A percentile compares a stretch with the other conserved stretches of the same genome.
phyloP scores from a whole-genome alignment of 495 filamentous ascomycete genomes.

The Penicillium psychrofluorescens region DNA sequence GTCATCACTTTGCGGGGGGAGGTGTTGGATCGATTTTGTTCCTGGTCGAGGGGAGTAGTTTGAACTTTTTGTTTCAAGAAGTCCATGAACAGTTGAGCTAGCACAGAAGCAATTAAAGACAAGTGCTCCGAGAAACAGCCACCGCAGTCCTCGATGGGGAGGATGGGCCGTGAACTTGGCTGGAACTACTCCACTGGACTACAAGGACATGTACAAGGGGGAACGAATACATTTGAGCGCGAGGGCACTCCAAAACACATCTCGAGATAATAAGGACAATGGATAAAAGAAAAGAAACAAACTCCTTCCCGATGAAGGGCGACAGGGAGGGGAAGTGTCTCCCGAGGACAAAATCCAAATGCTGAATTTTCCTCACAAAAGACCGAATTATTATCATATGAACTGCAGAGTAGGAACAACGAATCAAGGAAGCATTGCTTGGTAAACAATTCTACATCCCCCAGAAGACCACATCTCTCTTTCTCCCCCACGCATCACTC shows the following conservation, averaged over 20 bases:
- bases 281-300: conserved; percentile 12
- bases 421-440: conserved; percentile 31
- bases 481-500: conserved; percentile 9
- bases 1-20: too few relatives aligned
- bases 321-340: conserved; percentile 7
- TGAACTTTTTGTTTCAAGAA: too few relatives aligned
- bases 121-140: not conserved
- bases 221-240: conserved; percentile 21
- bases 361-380: conserved; percentile 32
- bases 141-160: too few relatives aligned
- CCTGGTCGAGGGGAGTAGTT: too few relatives aligned
- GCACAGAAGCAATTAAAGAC: too few relatives aligned
- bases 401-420: conserved; percentile 25
- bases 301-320: conserved; percentile 17
- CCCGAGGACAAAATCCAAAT: conserved; percentile 21
- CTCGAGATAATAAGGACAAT: conserved; percentile 13
- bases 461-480: conserved; percentile 19
- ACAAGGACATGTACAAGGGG: conserved; percentile 7
- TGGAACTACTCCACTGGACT: too few relatives aligned
- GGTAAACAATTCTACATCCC: conserved; percentile 26
- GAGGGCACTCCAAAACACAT: conserved; percentile 8
- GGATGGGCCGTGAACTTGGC: too few relatives aligned
- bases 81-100: too few relatives aligned
- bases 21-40: too few relatives aligned
- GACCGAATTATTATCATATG: conserved; percentile 45